Conservation (phyloP, 202 grass and related monocot species). For the Tripidium arundinaceum region DNA sequence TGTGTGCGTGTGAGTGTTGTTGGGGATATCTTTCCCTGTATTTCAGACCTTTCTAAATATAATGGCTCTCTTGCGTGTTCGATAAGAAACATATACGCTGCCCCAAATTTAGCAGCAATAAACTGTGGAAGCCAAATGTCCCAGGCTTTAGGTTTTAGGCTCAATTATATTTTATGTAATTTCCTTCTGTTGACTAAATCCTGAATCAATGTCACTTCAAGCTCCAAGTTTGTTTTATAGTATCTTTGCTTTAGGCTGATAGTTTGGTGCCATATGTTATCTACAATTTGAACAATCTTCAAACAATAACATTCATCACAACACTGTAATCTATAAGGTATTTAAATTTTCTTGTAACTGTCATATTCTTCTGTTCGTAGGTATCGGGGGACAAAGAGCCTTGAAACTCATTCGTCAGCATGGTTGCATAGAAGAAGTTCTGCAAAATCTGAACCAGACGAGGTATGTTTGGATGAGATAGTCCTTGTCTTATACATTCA, state of each 20-base stretch:
- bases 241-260: slow-evolving; percentile 12
- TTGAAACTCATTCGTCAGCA: slow-evolving; percentile 87
- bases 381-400: slow-evolving; percentile 89
- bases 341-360: slow-evolving; percentile 12
- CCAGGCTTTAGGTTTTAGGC: neutral
- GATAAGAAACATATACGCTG: neutral
- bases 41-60: neutral
- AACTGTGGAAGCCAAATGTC: slow-evolving; percentile 4
- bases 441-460: no score
- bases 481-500: no score
- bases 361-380: slow-evolving; percentile 31
- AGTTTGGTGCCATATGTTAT: slow-evolving; percentile 9
- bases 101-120: neutral
- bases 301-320: neutral
- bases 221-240: slow-evolving; percentile 10
- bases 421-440: no score
- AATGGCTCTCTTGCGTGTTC: neutral
- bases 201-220: slow-evolving; percentile 3
- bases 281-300: slow-evolving; percentile 6
- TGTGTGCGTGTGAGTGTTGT: neutral
- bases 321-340: neutral
- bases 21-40: neutral
- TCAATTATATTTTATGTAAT: slow-evolving; percentile 15
- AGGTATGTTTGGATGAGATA: no score
- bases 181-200: slow-evolving; percentile 7